Evolutionary conservation across 2,329 filamentous ascomycete species (phyloP), one percentile per base, ranked within the genome.

Genomic region (Blumeriella jaapii): DNA sequence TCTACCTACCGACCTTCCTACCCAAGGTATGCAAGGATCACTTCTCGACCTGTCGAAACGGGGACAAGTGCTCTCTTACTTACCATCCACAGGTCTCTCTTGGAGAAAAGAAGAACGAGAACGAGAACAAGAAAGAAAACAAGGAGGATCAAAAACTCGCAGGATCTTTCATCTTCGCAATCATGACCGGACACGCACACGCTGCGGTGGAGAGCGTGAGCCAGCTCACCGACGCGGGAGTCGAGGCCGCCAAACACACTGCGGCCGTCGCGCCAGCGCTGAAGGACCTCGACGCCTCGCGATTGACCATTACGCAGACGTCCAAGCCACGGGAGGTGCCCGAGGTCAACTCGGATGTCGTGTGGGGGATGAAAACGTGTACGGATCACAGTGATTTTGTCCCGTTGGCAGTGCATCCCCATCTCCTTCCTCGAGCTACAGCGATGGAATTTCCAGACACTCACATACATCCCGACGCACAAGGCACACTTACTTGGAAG

Each of bases 261-360:
- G 35, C 34, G 6, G 20, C 37, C 8, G 26, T 27, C 3, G 28
- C 35, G 6, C 38, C 40, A n/a, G 13, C 37, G 12, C 31, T 46
- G 10, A 39, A 48, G 13, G 45, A 47, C n/a, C 65, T 78, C 34
- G 68, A 78, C 49, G 70, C 73, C 46, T 75, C 73, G 45, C 69
- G 68, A 55, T 63, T 78, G 52, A 68, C 55, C 34, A 67, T 70
- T 61, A 67, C 59, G 36, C 59, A 62, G 44, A 70, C 67, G 39
- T 53, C 58, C 34, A 57, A 48, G 42, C 69, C 66, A 1, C 65
- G 65, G 27, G 41, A 59, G 36, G 69, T 74, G 23, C 70, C 69
- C 28, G 45, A 46, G 20, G 35, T 34, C 13, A 47, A 50, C 27
- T 49, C 46, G 3, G 25, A 33, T 7, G 48, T 45, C 31, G 36